Percentiles rank a stretch among this genome's conserved stretches.
phyloP scores from a whole-genome alignment of 2,329 filamentous ascomycete species.

The Scytalidium sp. region DNA sequence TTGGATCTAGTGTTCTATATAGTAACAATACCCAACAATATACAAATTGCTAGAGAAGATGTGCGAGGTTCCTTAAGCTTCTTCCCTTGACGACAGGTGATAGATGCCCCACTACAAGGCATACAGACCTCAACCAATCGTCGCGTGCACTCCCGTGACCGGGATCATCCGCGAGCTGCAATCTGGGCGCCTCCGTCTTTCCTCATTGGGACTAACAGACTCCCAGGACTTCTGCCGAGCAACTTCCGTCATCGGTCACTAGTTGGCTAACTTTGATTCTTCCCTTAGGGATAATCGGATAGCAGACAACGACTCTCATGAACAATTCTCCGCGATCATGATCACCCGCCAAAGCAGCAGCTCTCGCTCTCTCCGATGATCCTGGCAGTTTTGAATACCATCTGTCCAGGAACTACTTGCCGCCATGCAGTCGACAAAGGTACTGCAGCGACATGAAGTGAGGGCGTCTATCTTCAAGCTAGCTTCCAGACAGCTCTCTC shows the following conservation, averaged over 20 bases:
- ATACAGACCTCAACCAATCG: neutral
- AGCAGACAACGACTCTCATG: neutral
- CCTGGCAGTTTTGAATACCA: constrained; percentile 16
- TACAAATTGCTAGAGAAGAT: neutral
- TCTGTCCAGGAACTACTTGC: constrained; percentile 6
- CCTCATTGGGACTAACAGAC: neutral
- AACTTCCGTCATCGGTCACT: neutral
- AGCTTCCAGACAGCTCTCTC: constrained; percentile 20
- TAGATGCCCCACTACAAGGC: neutral
- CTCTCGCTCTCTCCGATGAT: constrained; percentile 23
- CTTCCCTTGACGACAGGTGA: neutral
- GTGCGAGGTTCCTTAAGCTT: neutral
- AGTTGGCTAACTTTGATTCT: constrained; percentile 1
- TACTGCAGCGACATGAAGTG: constrained; percentile 18
- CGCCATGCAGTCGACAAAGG: constrained; percentile 23
- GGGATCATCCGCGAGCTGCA: neutral
- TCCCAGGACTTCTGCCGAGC: neutral
- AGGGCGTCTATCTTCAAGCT: constrained; percentile 16
- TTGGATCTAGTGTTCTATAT: neutral
- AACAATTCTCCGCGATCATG: constrained; percentile 20
- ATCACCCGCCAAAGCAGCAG: constrained; percentile 14
- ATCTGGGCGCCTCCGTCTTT: too few relatives aligned
- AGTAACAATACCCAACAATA: neutral
- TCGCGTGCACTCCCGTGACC: neutral
- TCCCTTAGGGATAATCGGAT: neutral